Evolutionary conservation across 2,329 filamentous ascomycete species (phyloP), one percentile per base, ranked within the genome.

Genomic region (Xenoacremonium recifei): DNA sequence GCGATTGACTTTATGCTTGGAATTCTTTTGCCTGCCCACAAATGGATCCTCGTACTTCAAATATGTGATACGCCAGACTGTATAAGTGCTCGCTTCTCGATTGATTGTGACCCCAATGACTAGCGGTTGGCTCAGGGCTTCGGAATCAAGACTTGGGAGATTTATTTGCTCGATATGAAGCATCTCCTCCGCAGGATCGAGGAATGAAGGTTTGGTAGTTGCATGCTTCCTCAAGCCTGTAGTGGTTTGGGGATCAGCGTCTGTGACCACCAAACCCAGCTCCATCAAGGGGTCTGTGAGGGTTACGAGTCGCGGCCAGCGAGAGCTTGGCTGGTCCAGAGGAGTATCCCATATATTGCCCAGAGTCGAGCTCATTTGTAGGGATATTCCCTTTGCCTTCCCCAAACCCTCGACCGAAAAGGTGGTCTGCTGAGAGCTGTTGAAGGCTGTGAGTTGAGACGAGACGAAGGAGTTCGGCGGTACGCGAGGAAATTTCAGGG

Each of bases 241-340:
- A 15, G 49, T 48, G 34, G 47, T 52, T 32, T 59, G 55, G 30
- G 67, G 67, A 15, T 79, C 73, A 2, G 75, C 67, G 36, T 76
- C 71, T 5, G 79, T 79, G 13, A 93, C 87, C 15, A 96, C 82
- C 32, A 96, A 70, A 2, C 91, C 92, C 56, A 96, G 76, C 54
- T 96, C 91, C 3, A 88, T 79, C 42, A 96, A 71, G 3, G 92
- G 92, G 58, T 95, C 89, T 3, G 86, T 90, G 35, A 99, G 73
- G 19, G 86, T 89, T 51, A 95, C 91, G 1, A 96, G 70, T 21
- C 89, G 76, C 1, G 87, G 87, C 70, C 87, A 82, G 37, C 82
- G 80, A 2, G 77, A 76, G 49, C 79, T 76, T 20, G 67, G 70
- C 29, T 72, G 71, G 30, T 77, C 70, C 39, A 75, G 54, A 4